Base-by-base conservation (phyloP, 2,329 filamentous ascomycete genomes). In the Pyrenophora seminiperda region DNA sequence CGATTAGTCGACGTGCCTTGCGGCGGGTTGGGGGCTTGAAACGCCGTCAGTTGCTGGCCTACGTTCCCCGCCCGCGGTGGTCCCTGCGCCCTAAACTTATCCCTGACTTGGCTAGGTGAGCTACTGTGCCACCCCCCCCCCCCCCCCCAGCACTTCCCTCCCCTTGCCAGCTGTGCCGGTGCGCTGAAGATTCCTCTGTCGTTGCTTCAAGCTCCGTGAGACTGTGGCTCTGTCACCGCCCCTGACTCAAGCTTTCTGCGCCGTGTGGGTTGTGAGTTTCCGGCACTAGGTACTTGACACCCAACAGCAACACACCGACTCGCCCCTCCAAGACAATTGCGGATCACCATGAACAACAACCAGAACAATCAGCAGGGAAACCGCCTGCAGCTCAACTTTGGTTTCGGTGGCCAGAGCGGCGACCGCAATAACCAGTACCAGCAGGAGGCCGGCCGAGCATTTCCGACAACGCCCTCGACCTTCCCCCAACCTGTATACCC, bases 401-500 rank as follows among this genome's bases (percentile, higher is more conserved):
- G 76, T 71, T 78, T 78, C 66, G 64, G 67, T 41, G 24, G 24
- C 24, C 24, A 27, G 24, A 62, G 61, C 46, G 62, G 56, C 49
- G 68, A 68, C 40, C 68, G 72, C 58, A 71, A 70, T 48, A 68
- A 74, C 60, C 70, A 75, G 53, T 66, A 68, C 56, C 65, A 66
- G 53, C 75, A 76, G 59, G 75, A 76, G 63, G 70, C 70, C 50
- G 77, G 77, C 47, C 76, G 78, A 55, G 75, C 75, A 50, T 81
- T 77, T 66, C 78, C 78, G 44, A 81, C 93, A 44, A 97, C 93
- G 7, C 93, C 93, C 43, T 97, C 93, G 59, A 96, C 92, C 51
- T 97, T 97, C 70, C 93, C 93, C 10, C 93, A 97, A 77, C 92
- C 92, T 53, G 89, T 96, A 72, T 86, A 85, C 67, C 81, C 82